Evolutionary conservation across 1,284 basidiomycete genomes (phyloP).

Genomic region (Ustilago bromivora): DNA sequence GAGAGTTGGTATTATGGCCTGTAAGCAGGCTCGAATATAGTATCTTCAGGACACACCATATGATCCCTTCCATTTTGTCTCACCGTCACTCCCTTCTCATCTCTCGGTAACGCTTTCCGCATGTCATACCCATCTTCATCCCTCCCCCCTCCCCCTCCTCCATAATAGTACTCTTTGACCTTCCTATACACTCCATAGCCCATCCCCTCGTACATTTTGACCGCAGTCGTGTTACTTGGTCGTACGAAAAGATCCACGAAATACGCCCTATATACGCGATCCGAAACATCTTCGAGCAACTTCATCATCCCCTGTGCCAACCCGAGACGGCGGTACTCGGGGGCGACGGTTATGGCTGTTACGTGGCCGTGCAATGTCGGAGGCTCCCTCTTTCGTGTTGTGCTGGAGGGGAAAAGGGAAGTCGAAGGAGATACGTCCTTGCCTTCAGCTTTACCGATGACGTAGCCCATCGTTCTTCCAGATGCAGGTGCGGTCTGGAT

Average conservation of each 20-base stretch:
- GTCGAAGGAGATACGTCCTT: conserved; percentile 24
- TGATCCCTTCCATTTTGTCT: conserved; percentile 53
- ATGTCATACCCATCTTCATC: conserved; percentile 94
- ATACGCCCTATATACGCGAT: conserved; percentile 74
- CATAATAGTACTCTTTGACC: conserved; percentile 87
- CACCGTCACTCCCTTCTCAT: conserved; percentile 52
- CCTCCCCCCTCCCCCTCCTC: conserved; percentile 74
- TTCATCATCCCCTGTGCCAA: conserved; percentile 85
- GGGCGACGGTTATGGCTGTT: conserved; percentile 89
- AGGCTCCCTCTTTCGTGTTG: conserved; percentile 10
- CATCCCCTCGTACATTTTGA: conserved; percentile 87
- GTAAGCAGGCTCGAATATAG: conserved; percentile 42
- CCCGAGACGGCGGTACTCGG: conserved; percentile 85
- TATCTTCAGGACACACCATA: conserved; percentile 55
- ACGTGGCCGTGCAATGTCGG: conserved; percentile 75
- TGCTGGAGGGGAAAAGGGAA: conserved; percentile 9
- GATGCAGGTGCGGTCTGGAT: conserved; percentile 78
- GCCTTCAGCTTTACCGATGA: conserved; percentile 65
- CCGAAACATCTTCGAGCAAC: conserved; percentile 83
- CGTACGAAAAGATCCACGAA: conserved; percentile 93
- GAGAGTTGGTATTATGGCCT: conserved; percentile 12
- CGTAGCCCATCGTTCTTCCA: conserved; percentile 54
- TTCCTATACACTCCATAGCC: conserved; percentile 87
- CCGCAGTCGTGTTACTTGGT: conserved; percentile 73
- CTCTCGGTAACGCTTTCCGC: conserved; percentile 72